Evolutionary conservation across 2,329 filamentous ascomycete species (phyloP), one percentile per base, ranked within the genome.

Genomic region (Colletotrichum sp.): DNA sequence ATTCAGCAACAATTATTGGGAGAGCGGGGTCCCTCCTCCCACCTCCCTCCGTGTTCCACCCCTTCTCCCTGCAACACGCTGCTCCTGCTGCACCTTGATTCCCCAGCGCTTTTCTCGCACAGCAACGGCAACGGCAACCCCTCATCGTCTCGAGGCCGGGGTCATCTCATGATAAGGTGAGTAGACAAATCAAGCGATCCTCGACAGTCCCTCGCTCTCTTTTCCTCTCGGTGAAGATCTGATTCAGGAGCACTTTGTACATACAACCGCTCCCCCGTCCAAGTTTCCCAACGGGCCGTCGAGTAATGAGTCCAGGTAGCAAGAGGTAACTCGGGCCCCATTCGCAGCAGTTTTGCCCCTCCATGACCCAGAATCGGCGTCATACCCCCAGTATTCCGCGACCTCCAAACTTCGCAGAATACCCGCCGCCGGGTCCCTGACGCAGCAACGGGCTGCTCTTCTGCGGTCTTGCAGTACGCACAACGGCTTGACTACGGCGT

Each of bases 351-450:
- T 21, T 26, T 71, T 55, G 70, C 74, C 74, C 74, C 74, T 76
- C 74, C 74, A 55, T 60, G 70, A 76, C 70, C 74, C 74, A 76
- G 74, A 76, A 69, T 62, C 70, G 24, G 62, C 74, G 74, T 76
- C 74, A 76, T 76, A 74, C 32, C 74, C 74, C 74, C 74, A 76
- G 64, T 36, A 71, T 71, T 71, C 60, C 69, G 59, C 26, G 39
- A 70, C 68, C 34, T 34, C 36, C 28, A 36, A 28, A 69, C 32
- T 66, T 30, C 59, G 24, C 55, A 59, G 24, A 26, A 59, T 68
- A 59, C 65, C 65, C 65, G 65, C 66, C 49, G 21, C 21, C 34
- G 26, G 65, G 65, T 52, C 32, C 30, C 32, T 67, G 44, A 67
- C 21, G 65, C 44, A 30, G 63, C 63, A 66, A 66, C 34, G 30